Evolutionary conservation across 345 rosid species (phyloP).

Genomic region (Gynandropsis gynandra): DNA sequence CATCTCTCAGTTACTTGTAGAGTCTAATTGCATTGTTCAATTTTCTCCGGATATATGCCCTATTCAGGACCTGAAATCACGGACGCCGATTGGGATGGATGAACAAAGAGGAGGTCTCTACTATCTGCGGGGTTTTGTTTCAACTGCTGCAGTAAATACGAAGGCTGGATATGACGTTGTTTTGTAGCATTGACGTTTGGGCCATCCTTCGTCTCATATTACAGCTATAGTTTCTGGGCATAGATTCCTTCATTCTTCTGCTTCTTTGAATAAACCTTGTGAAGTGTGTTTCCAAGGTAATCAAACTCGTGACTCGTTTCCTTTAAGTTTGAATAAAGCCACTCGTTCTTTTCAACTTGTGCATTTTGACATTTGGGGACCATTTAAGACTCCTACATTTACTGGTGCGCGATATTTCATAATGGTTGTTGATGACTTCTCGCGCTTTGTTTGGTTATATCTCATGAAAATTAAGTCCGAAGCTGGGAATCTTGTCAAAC

Average conservation of each 20-base stretch:
- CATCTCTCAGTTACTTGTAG: too few relatives aligned
- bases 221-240: neutral
- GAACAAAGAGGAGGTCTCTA: too few relatives aligned
- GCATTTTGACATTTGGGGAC: neutral
- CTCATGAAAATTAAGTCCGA: neutral
- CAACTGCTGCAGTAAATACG: too few relatives aligned
- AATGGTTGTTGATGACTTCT: neutral
- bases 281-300: too few relatives aligned
- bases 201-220: neutral
- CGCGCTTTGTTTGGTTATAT: neutral
- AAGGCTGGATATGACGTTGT: too few relatives aligned
- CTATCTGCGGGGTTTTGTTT: too few relatives aligned
- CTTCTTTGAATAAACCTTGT: too few relatives aligned
- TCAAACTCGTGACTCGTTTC: neutral
- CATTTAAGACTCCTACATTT: neutral
- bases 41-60: too few relatives aligned
- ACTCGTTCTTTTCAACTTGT: neutral
- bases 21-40: too few relatives aligned
- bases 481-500: neutral
- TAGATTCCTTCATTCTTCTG: neutral
- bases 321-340: neutral
- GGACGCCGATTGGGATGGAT: too few relatives aligned
- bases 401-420: neutral
- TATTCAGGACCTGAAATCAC: too few relatives aligned
- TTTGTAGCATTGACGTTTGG: neutral